Conservation (phyloP, 2,329 filamentous ascomycete genomes). For the Chrysosporium keratinophilum region DNA sequence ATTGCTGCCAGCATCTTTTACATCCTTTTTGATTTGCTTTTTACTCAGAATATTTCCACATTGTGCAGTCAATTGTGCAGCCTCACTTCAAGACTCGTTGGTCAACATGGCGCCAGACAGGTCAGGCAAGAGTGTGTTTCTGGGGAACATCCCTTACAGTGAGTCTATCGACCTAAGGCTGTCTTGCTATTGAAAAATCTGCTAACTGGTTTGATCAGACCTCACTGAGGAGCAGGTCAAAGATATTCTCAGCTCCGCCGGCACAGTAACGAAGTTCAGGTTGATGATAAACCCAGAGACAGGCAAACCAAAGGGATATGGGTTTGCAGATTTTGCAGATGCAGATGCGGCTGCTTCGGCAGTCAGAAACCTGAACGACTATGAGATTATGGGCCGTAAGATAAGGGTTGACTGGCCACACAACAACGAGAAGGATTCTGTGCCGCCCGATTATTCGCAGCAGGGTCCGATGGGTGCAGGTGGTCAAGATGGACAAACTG, state of each 20-base stretch:
- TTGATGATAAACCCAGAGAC: constrained; percentile 94
- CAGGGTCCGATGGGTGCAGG: constrained; percentile 26
- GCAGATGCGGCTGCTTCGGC: constrained; percentile 85
- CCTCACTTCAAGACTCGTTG: constrained; percentile 2
- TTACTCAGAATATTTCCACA: neutral
- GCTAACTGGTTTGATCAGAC: constrained; percentile 45
- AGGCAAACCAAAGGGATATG: constrained; percentile 88
- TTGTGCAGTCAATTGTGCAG: neutral
- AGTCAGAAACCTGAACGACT: constrained; percentile 88
- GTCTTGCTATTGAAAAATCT: constrained; percentile 48
- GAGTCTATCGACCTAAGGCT: constrained; percentile 56
- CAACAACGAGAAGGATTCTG: constrained; percentile 67
- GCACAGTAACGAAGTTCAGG: constrained; percentile 82
- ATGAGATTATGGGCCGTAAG: constrained; percentile 89
- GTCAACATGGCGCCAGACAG: constrained; percentile 36
- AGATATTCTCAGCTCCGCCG: constrained; percentile 82
- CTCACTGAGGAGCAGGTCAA: constrained; percentile 93
- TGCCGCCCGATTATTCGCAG: constrained; percentile 41
- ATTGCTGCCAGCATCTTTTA: neutral
- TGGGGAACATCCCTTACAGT: constrained; percentile 55
- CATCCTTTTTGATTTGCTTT: neutral
- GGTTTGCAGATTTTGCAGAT: constrained; percentile 92
- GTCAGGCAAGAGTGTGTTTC: constrained; percentile 38
- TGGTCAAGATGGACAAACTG: constrained; percentile 30
- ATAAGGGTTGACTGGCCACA: constrained; percentile 93